phyloP scores from a whole-genome alignment of 768 basidiomycete species.

The Pleurotus sapidus region DNA sequence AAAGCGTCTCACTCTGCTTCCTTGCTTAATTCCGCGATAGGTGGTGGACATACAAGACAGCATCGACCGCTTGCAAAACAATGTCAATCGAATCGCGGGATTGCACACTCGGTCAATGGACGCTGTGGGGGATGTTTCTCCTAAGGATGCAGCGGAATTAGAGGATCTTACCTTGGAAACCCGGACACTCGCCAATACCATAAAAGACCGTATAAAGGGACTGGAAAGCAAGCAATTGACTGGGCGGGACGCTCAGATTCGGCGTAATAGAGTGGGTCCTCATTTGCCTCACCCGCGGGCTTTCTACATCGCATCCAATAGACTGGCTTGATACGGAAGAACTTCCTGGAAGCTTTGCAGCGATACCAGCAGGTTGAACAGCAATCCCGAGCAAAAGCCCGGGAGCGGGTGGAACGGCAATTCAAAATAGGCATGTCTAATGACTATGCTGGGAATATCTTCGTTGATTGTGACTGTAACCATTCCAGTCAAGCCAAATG shows the following conservation, averaged over 20 bases:
- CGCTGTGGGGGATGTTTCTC: conserved; percentile 27
- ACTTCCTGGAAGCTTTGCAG: conserved; percentile 75
- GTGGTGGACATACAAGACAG: conserved; percentile 37
- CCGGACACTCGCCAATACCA: conserved; percentile 49
- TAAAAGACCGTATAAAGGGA: conserved; percentile 59
- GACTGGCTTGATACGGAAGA: conserved; percentile 59
- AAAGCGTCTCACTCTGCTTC: no score
- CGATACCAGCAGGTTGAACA: conserved; percentile 77
- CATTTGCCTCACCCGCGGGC: background rate
- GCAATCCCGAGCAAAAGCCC: conserved; percentile 61
- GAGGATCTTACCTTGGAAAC: conserved; percentile 61
- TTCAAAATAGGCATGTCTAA: conserved; percentile 61
- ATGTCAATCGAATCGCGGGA: conserved; percentile 33
- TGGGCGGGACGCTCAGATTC: conserved; percentile 32
- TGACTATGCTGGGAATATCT: conserved; percentile 1
- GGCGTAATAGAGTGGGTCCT: conserved; percentile 33
- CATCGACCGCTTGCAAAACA: conserved; percentile 34
- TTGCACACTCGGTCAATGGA: conserved; percentile 36
- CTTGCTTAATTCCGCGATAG: conserved; percentile 17
- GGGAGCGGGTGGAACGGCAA: conserved; percentile 70
- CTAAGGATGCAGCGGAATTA: conserved; percentile 34
- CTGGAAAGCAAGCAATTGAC: conserved; percentile 34
- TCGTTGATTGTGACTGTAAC: no score
- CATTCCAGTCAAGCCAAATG: conserved; percentile 76
- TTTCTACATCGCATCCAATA: conserved; percentile 20